Conservation (phyloP, 2,329 filamentous ascomycete genomes). For the Monosporascus sp. region DNA sequence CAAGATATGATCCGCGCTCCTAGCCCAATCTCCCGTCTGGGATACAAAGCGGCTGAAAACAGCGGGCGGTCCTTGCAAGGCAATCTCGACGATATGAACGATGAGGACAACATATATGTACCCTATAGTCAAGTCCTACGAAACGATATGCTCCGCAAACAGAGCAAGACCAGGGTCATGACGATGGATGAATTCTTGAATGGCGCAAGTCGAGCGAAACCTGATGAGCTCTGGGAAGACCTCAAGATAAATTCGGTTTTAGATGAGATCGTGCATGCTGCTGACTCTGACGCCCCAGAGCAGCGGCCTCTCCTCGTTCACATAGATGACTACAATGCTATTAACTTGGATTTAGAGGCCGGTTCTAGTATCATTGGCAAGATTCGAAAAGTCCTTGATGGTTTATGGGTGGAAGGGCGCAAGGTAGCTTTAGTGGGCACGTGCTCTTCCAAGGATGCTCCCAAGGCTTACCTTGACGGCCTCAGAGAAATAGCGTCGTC, state of each 20-base stretch:
- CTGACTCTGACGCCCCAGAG: slow-evolving; percentile 29
- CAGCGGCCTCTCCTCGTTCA: slow-evolving; percentile 63
- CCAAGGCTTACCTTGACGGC: slow-evolving; percentile 35
- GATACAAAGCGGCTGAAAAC: slow-evolving; percentile 50
- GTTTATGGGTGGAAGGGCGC: slow-evolving; percentile 64
- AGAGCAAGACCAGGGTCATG: slow-evolving; percentile 20
- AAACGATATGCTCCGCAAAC: slow-evolving; percentile 15
- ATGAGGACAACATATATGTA: slow-evolving; percentile 3
- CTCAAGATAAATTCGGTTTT: slow-evolving; percentile 55
- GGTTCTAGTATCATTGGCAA: slow-evolving; percentile 65
- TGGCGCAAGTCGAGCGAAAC: slow-evolving; percentile 30
- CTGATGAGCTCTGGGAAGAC: slow-evolving; percentile 53
- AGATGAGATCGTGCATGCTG: slow-evolving; percentile 49
- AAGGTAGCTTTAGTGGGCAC: slow-evolving; percentile 78
- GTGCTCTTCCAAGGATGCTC: slow-evolving; percentile 51
- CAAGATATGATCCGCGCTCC: slow-evolving; percentile 45
- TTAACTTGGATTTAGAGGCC: slow-evolving; percentile 59
- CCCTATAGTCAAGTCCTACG: slow-evolving; percentile 12
- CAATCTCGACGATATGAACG: slow-evolving; percentile 8
- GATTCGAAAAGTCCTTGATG: slow-evolving; percentile 66
- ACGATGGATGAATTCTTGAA: slow-evolving; percentile 41
- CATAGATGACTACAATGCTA: slow-evolving; percentile 74
- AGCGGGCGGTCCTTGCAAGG: slow-evolving; percentile 37
- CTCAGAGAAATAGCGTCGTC: slow-evolving; percentile 33
- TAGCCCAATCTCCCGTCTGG: slow-evolving; percentile 48